Base-by-base conservation (phyloP, 1,139 yeast species). In the Scheffersomyces quercinus region DNA sequence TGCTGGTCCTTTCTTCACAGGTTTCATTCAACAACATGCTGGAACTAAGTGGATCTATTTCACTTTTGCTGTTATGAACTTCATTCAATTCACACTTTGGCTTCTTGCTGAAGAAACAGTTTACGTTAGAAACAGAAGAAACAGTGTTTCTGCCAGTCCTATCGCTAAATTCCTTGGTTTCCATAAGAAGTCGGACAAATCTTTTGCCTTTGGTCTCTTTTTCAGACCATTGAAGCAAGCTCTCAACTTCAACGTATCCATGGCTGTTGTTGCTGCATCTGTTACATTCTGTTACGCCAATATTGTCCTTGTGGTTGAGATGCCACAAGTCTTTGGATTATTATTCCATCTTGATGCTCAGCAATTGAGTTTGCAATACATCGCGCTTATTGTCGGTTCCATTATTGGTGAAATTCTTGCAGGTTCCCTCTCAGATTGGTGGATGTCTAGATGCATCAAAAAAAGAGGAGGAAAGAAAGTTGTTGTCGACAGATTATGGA, bases 391-490 rank as follows among this genome's bases (percentile, higher is more conserved):
- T 12, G 39, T 61, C 26, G 66, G 66, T 15, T 53, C 61, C 10
- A 40, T 48, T 11, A 45, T 61, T 39, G 66, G 66, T 12, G 66
- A 61, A 42, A 37, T 52, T 10, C 37, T 60, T 12, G 57, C 60
- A 10, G 65, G 65, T 14, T 58, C 62, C 5, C 44, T 54, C 13
- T 59, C 64, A 14, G 66, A 61, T 45, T 50, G 52, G 52, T 59
- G 62, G 64, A 60, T 61, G 63, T 46, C 45, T 29, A 40, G 44
- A 29, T 38, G 52, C 39, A 42, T 39, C 32, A 40, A 32, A 11
- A 47, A 39, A 33, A 46, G 62, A 39, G 31, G 34, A 34, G 54
- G 58, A 15, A 33, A 44, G 28, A 43, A 48, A 45, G 43, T 51
- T 20, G 47, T 55, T 30, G 60, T 50, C 39, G 62, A 59, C 37